Evolutionary conservation across 2,329 filamentous ascomycete species (phyloP).

Genomic region (Rugonectria rugulosa): DNA sequence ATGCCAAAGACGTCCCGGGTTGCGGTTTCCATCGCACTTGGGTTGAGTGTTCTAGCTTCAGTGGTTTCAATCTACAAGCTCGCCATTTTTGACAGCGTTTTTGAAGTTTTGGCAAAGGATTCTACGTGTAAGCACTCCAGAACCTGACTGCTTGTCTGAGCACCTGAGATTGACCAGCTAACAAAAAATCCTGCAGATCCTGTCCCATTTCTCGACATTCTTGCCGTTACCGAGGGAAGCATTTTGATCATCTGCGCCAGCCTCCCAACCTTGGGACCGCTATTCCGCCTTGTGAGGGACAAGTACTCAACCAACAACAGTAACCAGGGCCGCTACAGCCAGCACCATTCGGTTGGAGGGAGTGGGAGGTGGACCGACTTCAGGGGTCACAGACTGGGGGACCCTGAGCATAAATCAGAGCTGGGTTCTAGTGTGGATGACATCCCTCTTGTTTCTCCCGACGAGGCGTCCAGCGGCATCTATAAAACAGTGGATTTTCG

Average conservation of each 20-base stretch:
- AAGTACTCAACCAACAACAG: constrained; percentile 23
- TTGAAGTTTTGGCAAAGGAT: constrained; percentile 31
- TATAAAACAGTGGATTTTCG: constrained; percentile 24
- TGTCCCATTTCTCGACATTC: constrained; percentile 36
- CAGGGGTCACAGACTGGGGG: constrained; percentile 25
- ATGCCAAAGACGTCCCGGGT: constrained; percentile 36
- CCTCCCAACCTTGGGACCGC: constrained; percentile 33
- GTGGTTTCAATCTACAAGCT: constrained; percentile 39
- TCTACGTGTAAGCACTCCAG: constrained; percentile 34
- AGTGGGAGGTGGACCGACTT: constrained; percentile 27
- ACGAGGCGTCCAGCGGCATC: not conserved
- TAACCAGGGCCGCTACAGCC: constrained; percentile 1
- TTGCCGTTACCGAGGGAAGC: constrained; percentile 35
- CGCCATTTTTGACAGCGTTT: constrained; percentile 32
- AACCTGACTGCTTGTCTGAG: no score
- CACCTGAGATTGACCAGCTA: no score
- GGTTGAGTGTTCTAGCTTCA: constrained; percentile 33
- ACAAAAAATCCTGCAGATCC: constrained; percentile 5
- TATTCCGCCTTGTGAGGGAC: constrained; percentile 29
- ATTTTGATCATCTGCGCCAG: constrained; percentile 37
- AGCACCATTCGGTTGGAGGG: constrained; percentile 10
- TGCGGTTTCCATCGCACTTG: constrained; percentile 33
- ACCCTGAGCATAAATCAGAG: constrained; percentile 28
- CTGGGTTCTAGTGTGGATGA: constrained; percentile 37
- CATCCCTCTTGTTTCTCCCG: constrained; percentile 33